Base-by-base conservation (phyloP, 2,329 filamentous ascomycete genomes). In the Hypomyces rosellus region DNA sequence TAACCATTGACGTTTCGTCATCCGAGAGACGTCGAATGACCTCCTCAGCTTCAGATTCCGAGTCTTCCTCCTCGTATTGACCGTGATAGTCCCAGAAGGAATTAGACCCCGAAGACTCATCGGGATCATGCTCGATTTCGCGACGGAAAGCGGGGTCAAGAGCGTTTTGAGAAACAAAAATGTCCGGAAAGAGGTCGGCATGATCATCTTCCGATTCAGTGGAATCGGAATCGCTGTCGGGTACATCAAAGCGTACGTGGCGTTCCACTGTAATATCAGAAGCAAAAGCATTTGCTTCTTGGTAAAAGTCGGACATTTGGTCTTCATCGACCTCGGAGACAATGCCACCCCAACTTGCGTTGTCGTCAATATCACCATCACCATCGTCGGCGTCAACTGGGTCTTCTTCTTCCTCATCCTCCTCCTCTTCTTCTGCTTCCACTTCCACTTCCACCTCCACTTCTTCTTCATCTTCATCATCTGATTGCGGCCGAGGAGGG, bases 161-260 rank as follows among this genome's bases (percentile, higher is more conserved):
- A 14, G 80, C 77, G 61, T 82, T 85, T 66, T 90, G 86, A 45
- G 86, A 82, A 50, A 91, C 75, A 65, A 92, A 92, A 52, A 92
- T 83, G 63, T 90, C 83, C 1, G 87, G 85, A 54, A 89, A 89
- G 55, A 89, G 80, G 55, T 82, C 80, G 53, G 80, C 77, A 42
- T 76, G 69, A 55, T 83, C 78, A 52, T 82, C 77, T 37, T 84
- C 80, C 4, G 75, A 80, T 46, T 84, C 82, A 48, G 81, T 83
- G 3, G 78, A 80, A 53, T 84, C 79, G 48, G 79, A 86, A 58
- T 88, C 85, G 50, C 85, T 85, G 52, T 78, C 76, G 51, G 83
- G 77, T 38, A 85, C 75, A 48, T 84, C 77, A 60, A 93, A 93
- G 60, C 86, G 87, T 40, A 93, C 88, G 57, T 85, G 85, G 52